Base-by-base conservation (phyloP, 768 basidiomycete genomes). In the Megacollybia marginata region DNA sequence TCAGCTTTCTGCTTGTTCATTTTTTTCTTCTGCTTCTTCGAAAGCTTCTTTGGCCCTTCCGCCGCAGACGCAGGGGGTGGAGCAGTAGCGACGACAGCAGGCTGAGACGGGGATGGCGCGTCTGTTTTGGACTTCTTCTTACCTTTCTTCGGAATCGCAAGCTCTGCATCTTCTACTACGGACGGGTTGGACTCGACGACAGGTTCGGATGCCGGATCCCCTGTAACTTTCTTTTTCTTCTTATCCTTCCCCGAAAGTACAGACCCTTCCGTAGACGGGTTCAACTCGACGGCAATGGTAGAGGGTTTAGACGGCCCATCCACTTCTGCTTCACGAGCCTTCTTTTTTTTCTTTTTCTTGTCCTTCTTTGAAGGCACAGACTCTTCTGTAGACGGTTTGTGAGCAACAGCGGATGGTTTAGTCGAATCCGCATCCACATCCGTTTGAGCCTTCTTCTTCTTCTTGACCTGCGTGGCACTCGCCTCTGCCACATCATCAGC, bases 211-310 rank as follows among this genome's bases (percentile, higher is more conserved):
- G 48, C 18, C 33, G 40, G 33, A 18, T 53, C 44, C 48, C 55
- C 57, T 36, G 57, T 56, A 40, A 52, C 51, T 11, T 42, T 51
- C 11, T 40, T 52, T 4, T 49, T 52, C 32, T 47, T 54, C 49
- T 53, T 51, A 9, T 20, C 35, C 36, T 52, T 49, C 35, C 55
- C 48, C 8, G 50, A 35, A 49, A 57, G 53, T 53, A 12, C 33
- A 18, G 46, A 46, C 20, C 32, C 46, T 15, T 19, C 46, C 32
- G 46, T 15, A 31, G 46, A 15, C 46, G n/a, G 44, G 13, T 15
- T 15, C 46, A 6, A 6, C 13, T 19, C 46, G 19, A 47, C 32
- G 18, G 8, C 38, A 18, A 15, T 8, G 15, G 23, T 7, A 5
- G n/a, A 45, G 13, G 44, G 33, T 52, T 36, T 51, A n/a, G 59